Evolutionary conservation across 1,284 basidiomycete genomes (phyloP).

Genomic region (Pterulicium gracile): DNA sequence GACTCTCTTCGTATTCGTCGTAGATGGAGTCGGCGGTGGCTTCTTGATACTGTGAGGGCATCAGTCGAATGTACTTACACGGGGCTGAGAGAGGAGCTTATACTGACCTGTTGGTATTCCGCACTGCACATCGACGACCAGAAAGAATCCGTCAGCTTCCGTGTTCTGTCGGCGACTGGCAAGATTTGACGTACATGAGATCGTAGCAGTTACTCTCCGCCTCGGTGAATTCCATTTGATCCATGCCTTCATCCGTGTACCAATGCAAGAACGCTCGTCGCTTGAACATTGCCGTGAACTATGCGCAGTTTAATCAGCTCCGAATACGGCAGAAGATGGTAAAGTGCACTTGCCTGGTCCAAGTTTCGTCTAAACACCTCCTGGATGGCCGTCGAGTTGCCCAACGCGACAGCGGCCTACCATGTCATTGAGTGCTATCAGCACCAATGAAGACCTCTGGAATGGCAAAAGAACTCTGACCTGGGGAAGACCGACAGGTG

Average conservation of each 20-base stretch:
- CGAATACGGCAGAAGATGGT: background rate
- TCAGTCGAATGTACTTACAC: constrained; percentile 3
- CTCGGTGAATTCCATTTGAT: constrained; percentile 87
- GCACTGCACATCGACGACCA: constrained; percentile 31
- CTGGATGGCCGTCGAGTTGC: constrained; percentile 83
- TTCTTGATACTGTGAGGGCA: constrained; percentile 47
- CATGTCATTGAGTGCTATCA: constrained; percentile 3
- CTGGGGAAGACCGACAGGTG: constrained; percentile 70
- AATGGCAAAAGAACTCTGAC: constrained; percentile 22
- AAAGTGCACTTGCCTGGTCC: constrained; percentile 32
- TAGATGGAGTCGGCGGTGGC: constrained; percentile 34
- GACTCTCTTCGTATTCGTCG: constrained; percentile 19
- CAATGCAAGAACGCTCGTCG: constrained; percentile 83
- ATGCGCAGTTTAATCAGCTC: constrained; percentile 7
- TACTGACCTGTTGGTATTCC: constrained; percentile 59
- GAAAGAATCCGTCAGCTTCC: too few species aligned
- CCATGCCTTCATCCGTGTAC: constrained; percentile 42
- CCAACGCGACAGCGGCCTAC: constrained; percentile 66
- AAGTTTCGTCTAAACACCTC: constrained; percentile 83
- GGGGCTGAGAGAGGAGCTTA: too few species aligned
- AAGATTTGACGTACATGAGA: constrained; percentile 49
- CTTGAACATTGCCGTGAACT: constrained; percentile 79
- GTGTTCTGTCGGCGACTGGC: too few species aligned
- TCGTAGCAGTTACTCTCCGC: constrained; percentile 79
- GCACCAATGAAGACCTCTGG: constrained; percentile 3